A percentile compares a stretch with the other conserved stretches of the same genome.
Evolutionary conservation across 768 basidiomycete species (phyloP).

Genomic region (Saitozyma podzolica): DNA sequence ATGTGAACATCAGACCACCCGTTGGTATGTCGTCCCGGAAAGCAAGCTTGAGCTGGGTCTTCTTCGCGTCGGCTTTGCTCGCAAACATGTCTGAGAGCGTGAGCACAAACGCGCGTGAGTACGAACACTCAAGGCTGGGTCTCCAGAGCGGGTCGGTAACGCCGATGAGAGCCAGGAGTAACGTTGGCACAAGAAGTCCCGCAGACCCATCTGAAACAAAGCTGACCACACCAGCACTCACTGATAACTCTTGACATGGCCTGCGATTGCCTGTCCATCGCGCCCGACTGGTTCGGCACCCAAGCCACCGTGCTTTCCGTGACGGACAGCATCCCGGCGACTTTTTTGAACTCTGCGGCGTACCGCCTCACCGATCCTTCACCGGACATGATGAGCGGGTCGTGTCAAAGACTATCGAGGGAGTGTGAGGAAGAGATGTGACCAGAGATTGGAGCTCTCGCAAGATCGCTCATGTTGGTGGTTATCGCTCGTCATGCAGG

Average conservation of each 20-base stretch:
- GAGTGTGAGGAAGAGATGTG: no score
- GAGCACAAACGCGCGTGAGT: background rate
- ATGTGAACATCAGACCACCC: slow-evolving; percentile 47
- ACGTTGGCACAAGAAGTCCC: background rate
- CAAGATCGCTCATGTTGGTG: no score
- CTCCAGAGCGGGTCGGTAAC: no score
- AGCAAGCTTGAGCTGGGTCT: slow-evolving; percentile 46
- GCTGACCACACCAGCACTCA: slow-evolving; percentile 12
- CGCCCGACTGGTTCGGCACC: slow-evolving; percentile 28
- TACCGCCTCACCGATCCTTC: slow-evolving; percentile 4
- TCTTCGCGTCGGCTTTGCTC: slow-evolving; percentile 43
- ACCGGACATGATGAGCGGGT: background rate
- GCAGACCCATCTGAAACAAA: background rate
- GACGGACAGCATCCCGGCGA: slow-evolving; percentile 27
- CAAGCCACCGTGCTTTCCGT: slow-evolving; percentile 39
- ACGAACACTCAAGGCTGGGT: no score
- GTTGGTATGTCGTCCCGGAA: slow-evolving; percentile 48
- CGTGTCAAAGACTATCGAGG: no score
- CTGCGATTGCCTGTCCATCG: slow-evolving; percentile 43
- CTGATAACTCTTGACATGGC: slow-evolving; percentile 34
- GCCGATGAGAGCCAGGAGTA: background rate
- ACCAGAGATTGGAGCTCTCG: no score
- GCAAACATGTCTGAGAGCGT: slow-evolving; percentile 48
- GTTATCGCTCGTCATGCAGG: no score
- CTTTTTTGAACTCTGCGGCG: slow-evolving; percentile 41